Evolutionary conservation across 2,329 filamentous ascomycete species (phyloP).

Genomic region (Coleophoma crateriformis): DNA sequence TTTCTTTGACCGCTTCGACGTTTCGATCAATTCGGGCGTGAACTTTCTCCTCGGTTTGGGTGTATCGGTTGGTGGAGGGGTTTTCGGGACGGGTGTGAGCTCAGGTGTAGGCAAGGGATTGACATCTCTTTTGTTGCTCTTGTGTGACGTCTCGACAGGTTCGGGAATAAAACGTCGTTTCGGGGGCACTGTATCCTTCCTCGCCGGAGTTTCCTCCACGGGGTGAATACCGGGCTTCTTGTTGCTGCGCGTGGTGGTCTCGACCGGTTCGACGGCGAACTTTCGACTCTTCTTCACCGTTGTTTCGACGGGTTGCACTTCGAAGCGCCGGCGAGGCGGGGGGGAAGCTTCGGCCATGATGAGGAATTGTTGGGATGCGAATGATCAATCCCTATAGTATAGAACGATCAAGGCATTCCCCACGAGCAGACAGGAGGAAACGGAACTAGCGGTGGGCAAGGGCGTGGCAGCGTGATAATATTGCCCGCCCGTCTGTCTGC

Average conservation of each 20-base stretch:
- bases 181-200: constrained; percentile 27
- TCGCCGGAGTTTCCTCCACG: constrained; percentile 17
- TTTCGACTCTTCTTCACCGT: constrained; percentile 29
- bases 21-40: constrained; percentile 76
- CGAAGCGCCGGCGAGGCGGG: constrained; percentile 21
- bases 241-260: constrained; percentile 34
- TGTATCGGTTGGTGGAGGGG: constrained; percentile 23
- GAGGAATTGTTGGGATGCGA: background rate
- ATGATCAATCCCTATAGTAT: constrained; percentile 1
- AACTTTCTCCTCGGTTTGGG: constrained; percentile 45
- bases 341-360: constrained; percentile 21
- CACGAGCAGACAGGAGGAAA: background rate
- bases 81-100: constrained; percentile 40
- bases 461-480: no score
- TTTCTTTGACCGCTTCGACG: constrained; percentile 65
- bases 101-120: constrained; percentile 44
- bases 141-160: constrained; percentile 67
- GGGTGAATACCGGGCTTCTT: constrained; percentile 21
- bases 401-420: constrained; percentile 8
- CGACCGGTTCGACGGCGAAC: constrained; percentile 34
- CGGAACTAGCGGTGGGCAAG: no score
- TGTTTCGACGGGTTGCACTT: constrained; percentile 27
- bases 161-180: constrained; percentile 60
- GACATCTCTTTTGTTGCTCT: constrained; percentile 42
- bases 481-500: no score